Base-by-base conservation (phyloP, 371 early-diverging fungal genomes). In the Mortierella sp. region DNA sequence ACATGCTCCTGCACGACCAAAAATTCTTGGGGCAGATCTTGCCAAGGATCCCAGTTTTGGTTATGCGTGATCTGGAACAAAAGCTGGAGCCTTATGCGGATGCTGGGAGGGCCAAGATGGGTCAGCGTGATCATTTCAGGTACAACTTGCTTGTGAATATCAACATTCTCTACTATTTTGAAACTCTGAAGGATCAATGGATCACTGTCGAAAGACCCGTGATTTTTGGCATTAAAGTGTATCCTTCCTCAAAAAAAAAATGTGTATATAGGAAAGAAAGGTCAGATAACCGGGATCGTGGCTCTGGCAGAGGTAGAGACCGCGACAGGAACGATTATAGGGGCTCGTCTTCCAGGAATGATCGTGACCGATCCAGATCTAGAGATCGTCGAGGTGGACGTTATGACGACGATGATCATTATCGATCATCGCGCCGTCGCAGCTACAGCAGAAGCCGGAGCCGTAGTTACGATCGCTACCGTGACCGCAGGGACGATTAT, bases 1-100 rank as follows among this genome's bases (percentile, higher is more conserved):
- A 84, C 7, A 84, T 84, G 79, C 79, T 94, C 49, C 66, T 94
- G 47, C 88, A 87, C 4, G 90, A 90, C 8, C 84, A 83, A 67
- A 91, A 92, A 72, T 92, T 84, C 51, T 78, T 84, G 54, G 92
- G 91, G 2, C 93, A 93, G n/a, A 90, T 93, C 70, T 70, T 94
- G 42, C 95, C 95, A 23, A 87, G 95, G 48, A 94, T 94, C 46
- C 95, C 95, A 3, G 89, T 93, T 0, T 89, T 92, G 14, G 89
- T 94, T 60, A 91, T 90, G n/a, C 82, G 92, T 49, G 91, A 92
- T 56, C 80, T 94, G 24, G 87, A 86, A 32, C 73, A 84, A 53
- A 90, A 90, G 56, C 56, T 93, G 48, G 76, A 85, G 28, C 89
- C 85, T 8, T 86, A 83, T 52, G 88, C 87, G 12, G 55, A 76